Evolutionary conservation across 2,329 filamentous ascomycete genomes (phyloP), one percentile per base, ranked within the genome.

Genomic region (Xylariaceae sp.): DNA sequence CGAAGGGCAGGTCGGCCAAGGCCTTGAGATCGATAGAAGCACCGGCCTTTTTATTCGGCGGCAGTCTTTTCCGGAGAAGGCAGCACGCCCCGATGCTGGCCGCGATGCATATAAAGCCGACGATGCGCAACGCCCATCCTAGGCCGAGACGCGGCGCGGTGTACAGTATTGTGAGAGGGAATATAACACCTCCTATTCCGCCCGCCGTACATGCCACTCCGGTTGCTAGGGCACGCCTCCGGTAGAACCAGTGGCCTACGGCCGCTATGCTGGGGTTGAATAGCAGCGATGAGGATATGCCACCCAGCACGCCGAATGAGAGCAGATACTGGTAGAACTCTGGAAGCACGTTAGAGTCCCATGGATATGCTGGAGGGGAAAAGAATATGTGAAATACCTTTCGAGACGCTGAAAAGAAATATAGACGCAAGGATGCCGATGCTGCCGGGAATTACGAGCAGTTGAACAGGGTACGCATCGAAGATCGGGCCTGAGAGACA

Each of bases 221-320:
- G 19, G 54, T 56, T 22, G 54, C 54, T 8, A 56, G 47, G 5
- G 54, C 54, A 19, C 51, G 54, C 32, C 22, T 47, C 51, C 19
- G 54, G 32, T 50, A 53, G 26, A 56, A 56, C 54, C 54, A 56
- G 21, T 56, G 54, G 18, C 54, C 44, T 7, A 56, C 43, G 32
- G 51, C 54, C 6, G 54, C 53, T 40, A 56, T 51, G 47, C 54
- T 56, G 15, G 54, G 54, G 16, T 56, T 56, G 44, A 54, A 56
- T 4, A 54, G 40, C 13, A 54, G 26, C 18, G 54, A 56, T 1
- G 54, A 34, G 5, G 54, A 56, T 16, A 56, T 51, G 12, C 54
- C 54, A 7, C 54, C 54, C 9, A 56, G 39, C 34, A 56, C 54
- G 9, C 51, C 54, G 16, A 56, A 56, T 8, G 54, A 56, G n/a